Conservation (phyloP, 345 rosid genomes). For the Orychophragmus violaceus region DNA sequence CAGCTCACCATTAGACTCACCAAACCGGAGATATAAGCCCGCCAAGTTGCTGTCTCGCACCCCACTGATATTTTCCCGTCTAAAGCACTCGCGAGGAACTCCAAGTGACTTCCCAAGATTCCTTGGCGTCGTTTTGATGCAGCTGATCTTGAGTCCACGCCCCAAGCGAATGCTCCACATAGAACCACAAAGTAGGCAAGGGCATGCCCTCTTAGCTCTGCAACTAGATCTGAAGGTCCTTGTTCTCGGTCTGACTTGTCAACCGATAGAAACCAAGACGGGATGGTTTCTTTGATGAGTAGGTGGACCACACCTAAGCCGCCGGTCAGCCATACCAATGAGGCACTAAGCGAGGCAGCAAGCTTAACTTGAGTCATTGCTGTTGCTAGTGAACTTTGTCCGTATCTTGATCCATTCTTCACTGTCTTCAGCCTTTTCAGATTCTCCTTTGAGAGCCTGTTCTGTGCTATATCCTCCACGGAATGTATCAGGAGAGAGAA, state of each 20-base stretch:
- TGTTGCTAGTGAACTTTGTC: constrained; percentile 64
- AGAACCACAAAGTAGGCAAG: constrained; percentile 77
- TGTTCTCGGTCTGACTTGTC: constrained; percentile 49
- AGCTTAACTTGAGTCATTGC: constrained; percentile 78
- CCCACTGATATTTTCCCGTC: constrained; percentile 90
- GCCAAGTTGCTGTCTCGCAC: constrained; percentile 65
- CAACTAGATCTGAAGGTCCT: constrained; percentile 51
- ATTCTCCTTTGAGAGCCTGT: constrained; percentile 45
- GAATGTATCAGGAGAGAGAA: constrained; percentile 75
- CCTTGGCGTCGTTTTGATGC: constrained; percentile 67
- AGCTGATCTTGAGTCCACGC: constrained; percentile 62
- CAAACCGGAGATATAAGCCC: constrained; percentile 65
- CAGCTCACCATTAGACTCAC: constrained; percentile 78
- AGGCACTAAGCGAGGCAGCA: constrained; percentile 88
- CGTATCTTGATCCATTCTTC: constrained; percentile 59
- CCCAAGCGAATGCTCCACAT: constrained; percentile 91
- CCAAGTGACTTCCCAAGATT: constrained; percentile 60
- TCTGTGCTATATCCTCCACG: constrained; percentile 63
- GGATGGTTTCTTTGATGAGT: constrained; percentile 74
- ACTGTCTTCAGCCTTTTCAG: constrained; percentile 51
- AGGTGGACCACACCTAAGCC: constrained; percentile 67
- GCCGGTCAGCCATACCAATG: constrained; percentile 84
- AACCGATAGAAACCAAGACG: constrained; percentile 83
- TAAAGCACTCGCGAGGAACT: constrained; percentile 72
- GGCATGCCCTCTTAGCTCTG: constrained; percentile 75